phyloP scores from a whole-genome alignment of 768 basidiomycete genomes.

The Xerocomellus dryophilus region DNA sequence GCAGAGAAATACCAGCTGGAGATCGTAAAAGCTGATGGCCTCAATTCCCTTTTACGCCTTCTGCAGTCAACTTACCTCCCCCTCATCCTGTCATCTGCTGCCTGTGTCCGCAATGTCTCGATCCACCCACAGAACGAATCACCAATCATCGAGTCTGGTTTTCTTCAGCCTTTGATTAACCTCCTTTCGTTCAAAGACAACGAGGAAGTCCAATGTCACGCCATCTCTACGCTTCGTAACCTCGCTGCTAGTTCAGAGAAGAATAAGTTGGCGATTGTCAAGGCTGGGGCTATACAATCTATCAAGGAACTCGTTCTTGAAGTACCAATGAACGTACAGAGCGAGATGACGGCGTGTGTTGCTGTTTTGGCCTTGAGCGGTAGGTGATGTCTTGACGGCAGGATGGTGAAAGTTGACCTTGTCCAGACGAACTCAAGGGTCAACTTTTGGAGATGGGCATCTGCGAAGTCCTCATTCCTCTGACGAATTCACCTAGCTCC shows the following conservation, averaged over 20 bases:
- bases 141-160: constrained; percentile 98
- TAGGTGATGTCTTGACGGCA: constrained; percentile 37
- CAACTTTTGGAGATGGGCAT: constrained; percentile 98
- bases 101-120: constrained; percentile 98
- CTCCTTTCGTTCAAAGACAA: constrained; percentile 98
- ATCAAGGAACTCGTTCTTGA: constrained; percentile 96
- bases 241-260: constrained; percentile 96
- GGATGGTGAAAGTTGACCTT: constrained; percentile 3
- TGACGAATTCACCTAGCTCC: constrained; percentile 93
- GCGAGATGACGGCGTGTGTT: constrained; percentile 99
- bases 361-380: constrained; percentile 95
- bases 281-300: constrained; percentile 93
- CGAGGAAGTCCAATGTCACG: constrained; percentile 99
- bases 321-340: constrained; percentile 95
- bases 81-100: constrained; percentile 95
- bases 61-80: constrained; percentile 96
- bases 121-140: constrained; percentile 99
- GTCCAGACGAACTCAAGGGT: constrained; percentile 89
- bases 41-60: constrained; percentile 87
- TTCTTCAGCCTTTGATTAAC: constrained; percentile 93
- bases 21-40: constrained; percentile 93
- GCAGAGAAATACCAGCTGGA: constrained; percentile 98
- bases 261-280: constrained; percentile 97
- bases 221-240: constrained; percentile 95
- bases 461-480: constrained; percentile 92